Percentiles rank a stretch among this genome's conserved stretches.
Conservation (phyloP, 495 filamentous ascomycete species). For the Neurospora sp. region DNA sequence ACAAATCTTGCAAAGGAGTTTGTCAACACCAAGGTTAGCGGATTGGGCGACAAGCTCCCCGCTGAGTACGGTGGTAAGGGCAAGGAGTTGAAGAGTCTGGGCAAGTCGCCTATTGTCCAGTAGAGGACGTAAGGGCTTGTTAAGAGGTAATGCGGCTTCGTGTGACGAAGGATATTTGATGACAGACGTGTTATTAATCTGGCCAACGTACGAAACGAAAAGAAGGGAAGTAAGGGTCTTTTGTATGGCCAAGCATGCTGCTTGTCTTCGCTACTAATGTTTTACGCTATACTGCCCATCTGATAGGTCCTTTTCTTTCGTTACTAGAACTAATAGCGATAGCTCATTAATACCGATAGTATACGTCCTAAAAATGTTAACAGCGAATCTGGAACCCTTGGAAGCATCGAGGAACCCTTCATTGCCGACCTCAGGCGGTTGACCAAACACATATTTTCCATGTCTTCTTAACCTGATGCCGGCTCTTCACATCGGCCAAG, state of each 20-base stretch:
- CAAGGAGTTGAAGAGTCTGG: slow-evolving; percentile 30
- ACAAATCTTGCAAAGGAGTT: slow-evolving; percentile 57
- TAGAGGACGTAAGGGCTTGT: slow-evolving; percentile 1
- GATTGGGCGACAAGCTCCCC: slow-evolving; percentile 50
- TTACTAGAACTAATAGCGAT: background rate
- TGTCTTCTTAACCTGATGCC: background rate
- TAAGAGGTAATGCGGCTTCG: background rate
- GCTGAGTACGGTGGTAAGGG: slow-evolving; percentile 68
- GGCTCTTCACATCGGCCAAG: background rate
- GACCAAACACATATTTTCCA: background rate
- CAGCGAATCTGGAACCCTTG: background rate
- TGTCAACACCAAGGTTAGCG: slow-evolving; percentile 30
- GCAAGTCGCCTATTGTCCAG: slow-evolving; percentile 22
- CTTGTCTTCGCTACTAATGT: background rate
- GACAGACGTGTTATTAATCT: background rate
- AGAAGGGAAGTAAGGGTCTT: background rate
- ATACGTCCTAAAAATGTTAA: background rate
- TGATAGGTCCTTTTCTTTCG: background rate
- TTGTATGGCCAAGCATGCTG: background rate
- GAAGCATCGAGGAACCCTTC: background rate
- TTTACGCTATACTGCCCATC: background rate
- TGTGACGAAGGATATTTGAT: background rate
- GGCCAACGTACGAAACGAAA: background rate
- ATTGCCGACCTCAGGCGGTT: background rate
- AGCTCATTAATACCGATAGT: background rate